Percentiles rank a stretch among this genome's conserved stretches.
These are phyloP conservation scores for Hypoxylon intermedium DNA, from an alignment of 495 filamentous ascomycete species.

Conservation along the genomic window DNA sequence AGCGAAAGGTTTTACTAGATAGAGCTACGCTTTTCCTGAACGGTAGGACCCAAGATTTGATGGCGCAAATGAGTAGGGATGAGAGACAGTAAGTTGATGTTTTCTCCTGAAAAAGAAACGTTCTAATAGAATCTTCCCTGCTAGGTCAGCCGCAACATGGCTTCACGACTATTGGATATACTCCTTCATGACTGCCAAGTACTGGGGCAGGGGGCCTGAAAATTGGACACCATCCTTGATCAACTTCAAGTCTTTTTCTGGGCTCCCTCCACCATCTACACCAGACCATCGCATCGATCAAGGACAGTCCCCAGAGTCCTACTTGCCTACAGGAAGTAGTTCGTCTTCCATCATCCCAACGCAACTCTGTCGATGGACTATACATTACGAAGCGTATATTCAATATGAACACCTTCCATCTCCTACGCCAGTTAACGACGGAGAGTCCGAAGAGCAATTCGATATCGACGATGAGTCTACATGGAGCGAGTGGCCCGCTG, in stretches of 20 bases:
- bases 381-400: not conserved
- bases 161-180: constrained; percentile 55
- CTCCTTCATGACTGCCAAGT: constrained; percentile 51
- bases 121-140: constrained; percentile 17
- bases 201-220: constrained; percentile 51
- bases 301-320: not conserved
- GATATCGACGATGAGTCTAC: constrained; percentile 39
- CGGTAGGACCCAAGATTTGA: constrained; percentile 41
- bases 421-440: not conserved
- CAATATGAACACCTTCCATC: not conserved
- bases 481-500: constrained; percentile 39
- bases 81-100: constrained; percentile 37
- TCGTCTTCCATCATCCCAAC: not conserved
- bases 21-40: constrained; percentile 45
- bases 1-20: constrained; percentile 38
- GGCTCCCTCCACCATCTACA: not conserved
- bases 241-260: constrained; percentile 11
- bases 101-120: not conserved
- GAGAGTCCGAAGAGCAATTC: constrained; percentile 9
- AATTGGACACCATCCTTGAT: constrained; percentile 41
- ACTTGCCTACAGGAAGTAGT: not conserved
- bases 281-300: not conserved
- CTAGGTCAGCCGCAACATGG: constrained; percentile 35
- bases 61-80: constrained; percentile 32
- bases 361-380: constrained; percentile 18